Conservation (phyloP, 164 flowering plant species). For the Stephania japonica region DNA sequence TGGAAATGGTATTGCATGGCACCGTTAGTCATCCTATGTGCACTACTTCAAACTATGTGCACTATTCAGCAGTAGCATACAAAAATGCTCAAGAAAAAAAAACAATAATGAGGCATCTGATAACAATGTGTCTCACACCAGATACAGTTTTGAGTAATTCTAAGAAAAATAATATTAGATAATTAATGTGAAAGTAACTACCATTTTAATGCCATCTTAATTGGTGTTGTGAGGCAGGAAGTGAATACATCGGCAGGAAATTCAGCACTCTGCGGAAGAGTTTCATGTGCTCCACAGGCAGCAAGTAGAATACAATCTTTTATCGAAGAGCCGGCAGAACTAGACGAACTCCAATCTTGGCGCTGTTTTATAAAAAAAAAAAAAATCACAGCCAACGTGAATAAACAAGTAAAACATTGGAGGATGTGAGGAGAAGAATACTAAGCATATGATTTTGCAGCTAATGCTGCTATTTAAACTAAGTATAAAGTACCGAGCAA, state of each 20-base stretch:
- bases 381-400: not conserved
- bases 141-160: not conserved
- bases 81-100: not conserved
- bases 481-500: not conserved
- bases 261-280: constrained; percentile 94
- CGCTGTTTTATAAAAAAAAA: constrained; percentile 34
- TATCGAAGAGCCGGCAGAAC: constrained; percentile 43
- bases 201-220: constrained; percentile 97
- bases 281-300: constrained; percentile 98
- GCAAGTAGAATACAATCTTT: constrained; percentile 93
- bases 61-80: not conserved
- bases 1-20: not conserved
- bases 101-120: not conserved
- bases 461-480: not conserved
- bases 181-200: constrained; percentile 18
- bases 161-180: not conserved
- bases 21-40: not conserved
- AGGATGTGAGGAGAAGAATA: not conserved
- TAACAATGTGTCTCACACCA: not conserved
- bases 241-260: constrained; percentile 98
- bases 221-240: constrained; percentile 98
- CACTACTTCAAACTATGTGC: not conserved
- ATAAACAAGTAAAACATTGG: not conserved
- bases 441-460: not conserved
- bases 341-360: constrained; percentile 49